Conservation (phyloP, 2,329 filamentous ascomycete species). For the Metarhizium sp. region DNA sequence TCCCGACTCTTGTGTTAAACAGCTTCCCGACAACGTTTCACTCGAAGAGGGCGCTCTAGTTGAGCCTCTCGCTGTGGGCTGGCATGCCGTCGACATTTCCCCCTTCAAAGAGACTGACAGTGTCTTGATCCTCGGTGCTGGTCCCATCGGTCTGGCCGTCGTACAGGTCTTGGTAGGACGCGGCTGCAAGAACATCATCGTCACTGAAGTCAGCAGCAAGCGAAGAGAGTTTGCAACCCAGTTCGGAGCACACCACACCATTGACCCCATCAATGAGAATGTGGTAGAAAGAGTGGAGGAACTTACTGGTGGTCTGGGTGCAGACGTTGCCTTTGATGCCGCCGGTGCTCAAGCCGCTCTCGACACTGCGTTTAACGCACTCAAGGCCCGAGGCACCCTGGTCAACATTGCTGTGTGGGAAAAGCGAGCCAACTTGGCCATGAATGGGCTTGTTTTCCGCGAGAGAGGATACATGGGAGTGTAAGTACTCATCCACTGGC, state of each 20-base stretch:
- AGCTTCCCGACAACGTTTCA: constrained; percentile 38
- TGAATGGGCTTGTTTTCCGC: constrained; percentile 14
- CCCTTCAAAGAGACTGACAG: constrained; percentile 30
- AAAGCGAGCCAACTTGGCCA: constrained; percentile 23
- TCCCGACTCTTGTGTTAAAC: constrained; percentile 35
- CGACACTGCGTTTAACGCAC: constrained; percentile 34
- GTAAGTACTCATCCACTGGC: constrained; percentile 6
- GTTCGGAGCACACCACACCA: constrained; percentile 35
- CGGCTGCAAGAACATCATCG: constrained; percentile 37
- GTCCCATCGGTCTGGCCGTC: constrained; percentile 39
- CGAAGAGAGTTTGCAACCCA: constrained; percentile 30
- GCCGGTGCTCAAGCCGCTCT: constrained; percentile 48
- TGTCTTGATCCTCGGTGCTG: constrained; percentile 39
- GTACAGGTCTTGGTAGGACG: constrained; percentile 34
- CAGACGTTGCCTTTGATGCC: constrained; percentile 52
- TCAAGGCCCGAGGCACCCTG: constrained; percentile 44
- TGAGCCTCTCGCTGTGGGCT: constrained; percentile 41
- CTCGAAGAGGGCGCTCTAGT: constrained; percentile 43
- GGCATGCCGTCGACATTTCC: constrained; percentile 34
- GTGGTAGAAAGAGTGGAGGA: constrained; percentile 34
- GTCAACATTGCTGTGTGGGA: constrained; percentile 60
- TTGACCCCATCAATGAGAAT: constrained; percentile 33
- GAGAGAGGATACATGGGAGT: constrained; percentile 14
- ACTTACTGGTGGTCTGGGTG: constrained; percentile 39
- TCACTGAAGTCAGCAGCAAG: constrained; percentile 33